Percentiles rank a stretch among this genome's conserved stretches.
These are phyloP conservation scores for Fraxinus xanthoxyloides DNA, from an alignment of 305 asterid genomes.

Conservation along the genomic window DNA sequence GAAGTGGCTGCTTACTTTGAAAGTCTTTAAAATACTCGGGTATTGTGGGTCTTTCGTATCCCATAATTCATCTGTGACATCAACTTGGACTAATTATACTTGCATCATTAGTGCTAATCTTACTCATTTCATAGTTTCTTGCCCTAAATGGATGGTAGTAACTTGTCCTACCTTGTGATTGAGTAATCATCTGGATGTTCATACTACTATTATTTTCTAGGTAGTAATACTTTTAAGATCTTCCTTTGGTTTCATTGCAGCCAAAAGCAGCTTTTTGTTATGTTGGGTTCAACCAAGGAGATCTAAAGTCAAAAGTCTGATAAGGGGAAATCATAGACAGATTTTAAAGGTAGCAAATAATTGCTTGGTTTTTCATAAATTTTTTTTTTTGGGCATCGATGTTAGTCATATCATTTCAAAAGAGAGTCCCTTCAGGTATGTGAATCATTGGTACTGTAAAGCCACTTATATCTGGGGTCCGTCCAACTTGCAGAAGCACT, in stretches of 20 bases:
- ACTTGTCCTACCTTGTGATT: neutral
- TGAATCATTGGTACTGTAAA: constrained; percentile 23
- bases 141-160: neutral
- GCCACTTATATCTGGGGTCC: constrained; percentile 28
- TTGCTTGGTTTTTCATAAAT: neutral
- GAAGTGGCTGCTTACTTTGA: neutral
- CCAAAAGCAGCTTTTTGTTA: neutral
- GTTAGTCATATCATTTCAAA: constrained; percentile 18
- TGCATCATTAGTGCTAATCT: neutral
- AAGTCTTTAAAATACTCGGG: neutral
- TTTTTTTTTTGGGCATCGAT: constrained; percentile 8
- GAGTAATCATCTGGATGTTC: neutral
- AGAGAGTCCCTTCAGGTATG: constrained; percentile 25
- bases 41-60: neutral
- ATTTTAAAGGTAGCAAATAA: neutral
- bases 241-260: constrained; percentile 4
- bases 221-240: neutral
- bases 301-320: neutral
- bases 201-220: neutral
- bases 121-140: neutral
- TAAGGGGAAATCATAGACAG: neutral
- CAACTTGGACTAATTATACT: neutral
- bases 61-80: neutral
- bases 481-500: constrained; percentile 44
- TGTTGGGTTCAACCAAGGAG: neutral